phyloP scores from a whole-genome alignment of 306 rosid species.

The Coriaria nepalensis region DNA sequence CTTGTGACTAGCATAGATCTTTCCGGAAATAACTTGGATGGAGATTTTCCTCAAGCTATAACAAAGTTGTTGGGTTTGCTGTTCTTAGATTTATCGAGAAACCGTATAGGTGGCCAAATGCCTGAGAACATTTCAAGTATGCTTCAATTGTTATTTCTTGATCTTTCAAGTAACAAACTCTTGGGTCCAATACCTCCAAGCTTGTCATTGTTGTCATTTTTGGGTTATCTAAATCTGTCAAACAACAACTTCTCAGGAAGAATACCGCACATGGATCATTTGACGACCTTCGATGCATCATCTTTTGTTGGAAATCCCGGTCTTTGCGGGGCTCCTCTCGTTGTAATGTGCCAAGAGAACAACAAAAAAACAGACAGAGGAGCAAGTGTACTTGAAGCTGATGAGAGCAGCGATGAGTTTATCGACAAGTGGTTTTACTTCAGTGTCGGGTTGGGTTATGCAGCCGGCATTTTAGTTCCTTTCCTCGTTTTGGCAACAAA shows the following conservation, averaged over 20 bases:
- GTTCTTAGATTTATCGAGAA: conserved; percentile 25
- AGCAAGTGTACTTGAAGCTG: background rate
- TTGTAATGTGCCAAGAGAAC: conserved; percentile 14
- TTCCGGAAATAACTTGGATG: conserved; percentile 28
- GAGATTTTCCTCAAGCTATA: conserved; percentile 25
- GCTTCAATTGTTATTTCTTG: conserved; percentile 23
- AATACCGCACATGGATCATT: conserved; percentile 26
- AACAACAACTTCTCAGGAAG: conserved; percentile 20
- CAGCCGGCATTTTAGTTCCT: conserved; percentile 25
- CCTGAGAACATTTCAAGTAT: conserved; percentile 21
- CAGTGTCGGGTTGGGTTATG: conserved; percentile 40
- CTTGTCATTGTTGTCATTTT: conserved; percentile 21
- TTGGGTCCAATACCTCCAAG: conserved; percentile 26
- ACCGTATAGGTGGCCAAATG: conserved; percentile 27
- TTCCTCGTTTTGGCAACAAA: conserved; percentile 19
- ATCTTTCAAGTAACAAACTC: conserved; percentile 29
- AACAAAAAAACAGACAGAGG: conserved; percentile 6
- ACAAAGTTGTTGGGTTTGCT: conserved; percentile 27
- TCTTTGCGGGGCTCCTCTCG: conserved; percentile 29
- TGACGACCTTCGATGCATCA: conserved; percentile 21
- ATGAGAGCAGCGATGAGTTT: conserved; percentile 4
- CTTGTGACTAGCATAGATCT: conserved; percentile 32
- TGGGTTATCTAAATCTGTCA: conserved; percentile 27
- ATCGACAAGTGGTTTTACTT: conserved; percentile 31
- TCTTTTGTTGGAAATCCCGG: conserved; percentile 27